Evolutionary conservation across 169 alveolate species (phyloP), one percentile per base, ranked within the genome.

Genomic region (Plasmodium inui): DNA sequence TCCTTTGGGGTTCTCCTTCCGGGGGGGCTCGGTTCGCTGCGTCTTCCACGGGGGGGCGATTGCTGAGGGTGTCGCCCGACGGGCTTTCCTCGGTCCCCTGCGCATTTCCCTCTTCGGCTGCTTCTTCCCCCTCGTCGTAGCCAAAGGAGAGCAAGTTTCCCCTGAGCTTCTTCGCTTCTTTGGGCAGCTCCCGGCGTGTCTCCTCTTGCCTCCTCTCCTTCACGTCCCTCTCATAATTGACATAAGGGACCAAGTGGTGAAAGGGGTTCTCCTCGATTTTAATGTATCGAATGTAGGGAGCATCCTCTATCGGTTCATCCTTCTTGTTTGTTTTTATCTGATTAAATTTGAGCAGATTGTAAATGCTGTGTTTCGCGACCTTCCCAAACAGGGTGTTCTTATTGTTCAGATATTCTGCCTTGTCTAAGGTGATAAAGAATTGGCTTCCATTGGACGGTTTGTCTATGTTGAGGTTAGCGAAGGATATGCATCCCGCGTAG

Each of bases 361-460:
- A 96, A n/a, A 96, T 70, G 46, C 97, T 94, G 32, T 88, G 84
- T 32, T 96, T 97, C 0, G 95, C 98, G 4, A 98, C 98, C 92
- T 97, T 98, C 14, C 99, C 99, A 95, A 98, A 98, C n/a, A 98
- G 96, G 1, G 99, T 98, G 93, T 97, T 97, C 91, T 98, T 98
- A 41, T 97, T 97, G 88, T 98, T 97, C 74, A 98, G 95, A 93
- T 97, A 97, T 67, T 96, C 96, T 71, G 98, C 97, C 72, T 97
- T 94, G 92, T 97, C 99, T 50, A 97, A 92, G 26, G 99, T 98
- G 34, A 98, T 98, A 94, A 98, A 98, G 95, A 98, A 98, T 78
- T 98, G 98, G 76, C 97, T 95, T 46, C 93, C 92, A 82, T 96
- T 96, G 17, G 97, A 92, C 5, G 96, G 95, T 55, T 83, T 96